A percentile compares a stretch with the other conserved stretches of the same genome.
phyloP scores from a whole-genome alignment of 345 rosid species.

The Gossypium australe region DNA sequence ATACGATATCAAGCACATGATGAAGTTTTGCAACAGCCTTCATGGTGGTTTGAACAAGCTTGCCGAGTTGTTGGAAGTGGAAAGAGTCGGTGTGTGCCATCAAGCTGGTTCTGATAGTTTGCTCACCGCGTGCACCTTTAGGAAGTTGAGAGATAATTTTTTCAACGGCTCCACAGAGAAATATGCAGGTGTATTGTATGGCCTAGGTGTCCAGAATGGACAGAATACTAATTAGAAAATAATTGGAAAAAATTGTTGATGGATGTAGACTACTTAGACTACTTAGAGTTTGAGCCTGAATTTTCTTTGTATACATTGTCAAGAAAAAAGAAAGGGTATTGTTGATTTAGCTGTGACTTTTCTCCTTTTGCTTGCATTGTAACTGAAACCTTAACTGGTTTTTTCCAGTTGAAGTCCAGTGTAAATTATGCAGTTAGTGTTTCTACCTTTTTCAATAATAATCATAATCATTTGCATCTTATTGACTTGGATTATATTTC shows the following conservation, averaged over 20 bases:
- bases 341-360: slow-evolving; percentile 48
- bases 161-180: slow-evolving; percentile 1
- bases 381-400: slow-evolving; percentile 46
- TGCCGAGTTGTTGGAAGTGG: background rate
- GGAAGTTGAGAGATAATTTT: background rate
- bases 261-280: slow-evolving; percentile 9
- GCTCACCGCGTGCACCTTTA: background rate
- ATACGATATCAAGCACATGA: background rate
- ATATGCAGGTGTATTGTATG: background rate
- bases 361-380: slow-evolving; percentile 32
- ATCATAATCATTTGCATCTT: background rate
- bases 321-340: slow-evolving; percentile 25
- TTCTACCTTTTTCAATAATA: background rate
- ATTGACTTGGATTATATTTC: background rate
- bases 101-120: background rate
- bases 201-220: background rate
- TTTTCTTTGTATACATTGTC: slow-evolving; percentile 59
- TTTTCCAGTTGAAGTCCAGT: background rate
- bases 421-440: background rate
- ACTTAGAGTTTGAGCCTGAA: slow-evolving; percentile 42
- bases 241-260: background rate
- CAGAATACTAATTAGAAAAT: background rate
- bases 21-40: background rate
- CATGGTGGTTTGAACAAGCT: slow-evolving; percentile 4
- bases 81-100: background rate